phyloP scores from a whole-genome alignment of 169 alveolate species.

The Besnoitia besnoiti region DNA sequence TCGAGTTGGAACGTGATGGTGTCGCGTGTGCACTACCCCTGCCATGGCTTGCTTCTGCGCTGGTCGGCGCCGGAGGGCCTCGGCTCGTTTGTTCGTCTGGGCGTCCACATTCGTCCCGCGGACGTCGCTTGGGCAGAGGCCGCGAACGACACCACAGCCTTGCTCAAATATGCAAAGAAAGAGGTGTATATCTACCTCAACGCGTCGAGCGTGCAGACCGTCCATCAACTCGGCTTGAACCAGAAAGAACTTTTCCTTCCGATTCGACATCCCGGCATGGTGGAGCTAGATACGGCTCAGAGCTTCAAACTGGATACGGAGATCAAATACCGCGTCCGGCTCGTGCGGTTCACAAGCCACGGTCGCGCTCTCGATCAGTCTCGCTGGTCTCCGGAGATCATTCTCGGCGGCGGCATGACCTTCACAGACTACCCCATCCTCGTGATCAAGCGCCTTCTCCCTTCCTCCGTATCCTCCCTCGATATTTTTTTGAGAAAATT shows the following conservation, averaged over 20 bases:
- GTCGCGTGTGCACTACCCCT: conserved; percentile 70
- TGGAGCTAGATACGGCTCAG: conserved; percentile 47
- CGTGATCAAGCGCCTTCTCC: conserved; percentile 67
- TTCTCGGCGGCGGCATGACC: conserved; percentile 69
- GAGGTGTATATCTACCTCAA: conserved; percentile 59
- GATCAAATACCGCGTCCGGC: conserved; percentile 41
- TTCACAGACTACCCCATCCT: conserved; percentile 71
- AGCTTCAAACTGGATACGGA: conserved; percentile 28
- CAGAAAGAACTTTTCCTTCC: conserved; percentile 75
- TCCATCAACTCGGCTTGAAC: conserved; percentile 72
- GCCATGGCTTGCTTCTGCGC: conserved; percentile 72
- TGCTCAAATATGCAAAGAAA: not conserved
- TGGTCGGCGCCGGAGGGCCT: conserved; percentile 73
- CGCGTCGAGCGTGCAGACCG: conserved; percentile 28
- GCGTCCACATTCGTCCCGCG: conserved; percentile 71
- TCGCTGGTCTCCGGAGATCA: conserved; percentile 74
- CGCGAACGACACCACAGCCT: not conserved
- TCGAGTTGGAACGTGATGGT: conserved; percentile 75
- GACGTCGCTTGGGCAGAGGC: conserved; percentile 64
- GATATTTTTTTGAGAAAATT: conserved; percentile 72
- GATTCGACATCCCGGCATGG: conserved; percentile 68
- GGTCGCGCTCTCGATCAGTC: conserved; percentile 55
- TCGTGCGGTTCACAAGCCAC: conserved; percentile 38
- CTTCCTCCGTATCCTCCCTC: conserved; percentile 70
- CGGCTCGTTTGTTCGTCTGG: conserved; percentile 59